Percentiles rank a stretch among this genome's conserved stretches.
phyloP scores from a whole-genome alignment of 2,329 filamentous ascomycete genomes.

The Decorospora gaudefroyi region DNA sequence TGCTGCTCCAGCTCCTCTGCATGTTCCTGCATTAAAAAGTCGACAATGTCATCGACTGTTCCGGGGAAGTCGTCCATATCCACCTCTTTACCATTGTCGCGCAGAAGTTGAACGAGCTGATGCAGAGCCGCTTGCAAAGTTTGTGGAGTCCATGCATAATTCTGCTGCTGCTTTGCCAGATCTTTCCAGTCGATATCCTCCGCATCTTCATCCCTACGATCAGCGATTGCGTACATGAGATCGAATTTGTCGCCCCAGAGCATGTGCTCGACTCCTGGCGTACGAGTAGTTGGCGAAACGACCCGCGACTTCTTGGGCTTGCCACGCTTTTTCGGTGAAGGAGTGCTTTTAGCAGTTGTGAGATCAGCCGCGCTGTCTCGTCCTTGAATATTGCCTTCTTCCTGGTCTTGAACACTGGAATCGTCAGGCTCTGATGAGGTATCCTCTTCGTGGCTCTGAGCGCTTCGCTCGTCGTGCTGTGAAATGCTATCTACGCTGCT shows the following conservation, averaged over 20 bases:
- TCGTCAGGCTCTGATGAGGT: too few relatives aligned
- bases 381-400: too few relatives aligned
- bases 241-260: slow-evolving; percentile 50
- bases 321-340: neutral
- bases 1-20: slow-evolving; percentile 18
- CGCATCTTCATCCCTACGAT: slow-evolving; percentile 16
- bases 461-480: too few relatives aligned
- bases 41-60: slow-evolving; percentile 28
- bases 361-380: neutral
- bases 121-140: slow-evolving; percentile 29
- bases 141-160: slow-evolving; percentile 23
- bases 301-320: neutral
- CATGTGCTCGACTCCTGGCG: slow-evolving; percentile 38
- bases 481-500: neutral
- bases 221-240: slow-evolving; percentile 45
- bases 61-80: slow-evolving; percentile 9
- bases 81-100: slow-evolving; percentile 8
- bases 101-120: slow-evolving; percentile 18
- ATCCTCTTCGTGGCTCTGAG: too few relatives aligned
- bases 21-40: slow-evolving; percentile 21
- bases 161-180: slow-evolving; percentile 4
- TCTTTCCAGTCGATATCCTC: slow-evolving; percentile 43
- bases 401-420: too few relatives aligned
- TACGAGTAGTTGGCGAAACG: neutral
- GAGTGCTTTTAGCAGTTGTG: neutral